Conservation (phyloP, 768 basidiomycete species). For the Tricholoma sp. region DNA sequence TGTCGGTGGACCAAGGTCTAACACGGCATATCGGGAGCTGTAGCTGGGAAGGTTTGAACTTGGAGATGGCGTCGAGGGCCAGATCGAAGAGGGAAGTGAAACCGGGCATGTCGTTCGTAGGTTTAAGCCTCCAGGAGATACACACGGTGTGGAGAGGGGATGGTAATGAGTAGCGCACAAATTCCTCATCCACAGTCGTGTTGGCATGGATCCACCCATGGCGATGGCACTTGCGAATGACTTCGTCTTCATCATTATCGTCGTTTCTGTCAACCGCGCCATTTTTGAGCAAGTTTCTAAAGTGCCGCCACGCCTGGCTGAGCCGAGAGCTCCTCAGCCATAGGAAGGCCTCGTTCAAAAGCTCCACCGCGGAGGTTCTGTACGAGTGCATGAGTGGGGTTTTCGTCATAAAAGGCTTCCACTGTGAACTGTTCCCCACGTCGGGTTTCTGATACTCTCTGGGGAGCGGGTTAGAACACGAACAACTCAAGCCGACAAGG, state of each 20-base stretch:
- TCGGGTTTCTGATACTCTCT: not conserved
- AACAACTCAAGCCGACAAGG: not conserved
- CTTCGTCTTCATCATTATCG: not conserved
- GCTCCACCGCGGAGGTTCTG: not conserved
- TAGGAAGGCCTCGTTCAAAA: not conserved
- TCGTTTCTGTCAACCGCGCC: not conserved
- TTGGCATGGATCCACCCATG: too few relatives aligned
- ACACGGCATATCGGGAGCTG: constrained; percentile 1
- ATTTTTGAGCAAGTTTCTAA: not conserved
- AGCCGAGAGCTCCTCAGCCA: not conserved
- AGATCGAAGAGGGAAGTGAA: not conserved
- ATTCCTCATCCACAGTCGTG: not conserved
- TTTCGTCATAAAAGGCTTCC: not conserved
- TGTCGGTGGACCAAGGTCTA: not conserved
- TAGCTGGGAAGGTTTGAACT: constrained; percentile 6
- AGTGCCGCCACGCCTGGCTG: not conserved
- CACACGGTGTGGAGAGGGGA: not conserved
- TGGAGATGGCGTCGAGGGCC: not conserved
- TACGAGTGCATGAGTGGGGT: not conserved
- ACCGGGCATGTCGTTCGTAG: not conserved
- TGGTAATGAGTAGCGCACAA: not conserved
- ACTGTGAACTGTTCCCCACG: not conserved
- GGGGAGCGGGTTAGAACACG: not conserved
- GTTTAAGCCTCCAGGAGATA: not conserved
- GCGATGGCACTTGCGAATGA: not conserved